phyloP scores from a whole-genome alignment of 2,329 filamentous ascomycete genomes.

The Claviceps sp. region DNA sequence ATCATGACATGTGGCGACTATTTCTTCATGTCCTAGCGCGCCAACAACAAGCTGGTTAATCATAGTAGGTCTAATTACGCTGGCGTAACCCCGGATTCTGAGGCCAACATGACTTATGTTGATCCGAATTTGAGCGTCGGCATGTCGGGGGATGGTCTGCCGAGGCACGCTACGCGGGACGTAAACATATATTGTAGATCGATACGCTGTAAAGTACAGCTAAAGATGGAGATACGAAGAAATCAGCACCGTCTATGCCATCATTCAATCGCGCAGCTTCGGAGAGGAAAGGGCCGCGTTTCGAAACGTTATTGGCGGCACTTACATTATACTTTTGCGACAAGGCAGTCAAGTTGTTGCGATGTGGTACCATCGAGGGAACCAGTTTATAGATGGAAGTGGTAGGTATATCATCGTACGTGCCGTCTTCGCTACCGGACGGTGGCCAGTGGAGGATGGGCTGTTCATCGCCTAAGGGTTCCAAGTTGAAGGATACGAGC shows the following conservation, averaged over 20 bases:
- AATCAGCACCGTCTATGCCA: conserved; percentile 2
- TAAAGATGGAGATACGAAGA: conserved; percentile 11
- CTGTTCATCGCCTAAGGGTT: conserved; percentile 5
- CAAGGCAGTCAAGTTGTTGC: conserved; percentile 44
- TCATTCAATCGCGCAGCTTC: too few relatives aligned
- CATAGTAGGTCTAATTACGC: conserved; percentile 38
- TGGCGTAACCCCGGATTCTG: conserved; percentile 38
- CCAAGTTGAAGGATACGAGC: conserved; percentile 9
- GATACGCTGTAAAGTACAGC: conserved; percentile 49
- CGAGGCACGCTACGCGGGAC: conserved; percentile 30
- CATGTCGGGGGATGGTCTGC: conserved; percentile 33
- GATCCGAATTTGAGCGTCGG: conserved; percentile 38
- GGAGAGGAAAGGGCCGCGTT: background rate
- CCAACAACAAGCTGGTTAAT: conserved; percentile 59
- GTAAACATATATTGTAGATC: conserved; percentile 44
- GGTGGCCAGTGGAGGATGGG: conserved; percentile 18
- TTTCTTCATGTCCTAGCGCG: conserved; percentile 55
- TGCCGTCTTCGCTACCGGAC: conserved; percentile 11
- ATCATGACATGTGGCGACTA: conserved; percentile 55
- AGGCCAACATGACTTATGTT: conserved; percentile 28
- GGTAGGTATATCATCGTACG: conserved; percentile 5
- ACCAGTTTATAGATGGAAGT: conserved; percentile 18
- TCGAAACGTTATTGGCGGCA: background rate
- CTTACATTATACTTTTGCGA: conserved; percentile 43
- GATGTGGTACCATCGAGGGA: conserved; percentile 24